Evolutionary conservation across 1,284 basidiomycete species (phyloP), one percentile per base, ranked within the genome.

Genomic region (Melampsora allii-populina): DNA sequence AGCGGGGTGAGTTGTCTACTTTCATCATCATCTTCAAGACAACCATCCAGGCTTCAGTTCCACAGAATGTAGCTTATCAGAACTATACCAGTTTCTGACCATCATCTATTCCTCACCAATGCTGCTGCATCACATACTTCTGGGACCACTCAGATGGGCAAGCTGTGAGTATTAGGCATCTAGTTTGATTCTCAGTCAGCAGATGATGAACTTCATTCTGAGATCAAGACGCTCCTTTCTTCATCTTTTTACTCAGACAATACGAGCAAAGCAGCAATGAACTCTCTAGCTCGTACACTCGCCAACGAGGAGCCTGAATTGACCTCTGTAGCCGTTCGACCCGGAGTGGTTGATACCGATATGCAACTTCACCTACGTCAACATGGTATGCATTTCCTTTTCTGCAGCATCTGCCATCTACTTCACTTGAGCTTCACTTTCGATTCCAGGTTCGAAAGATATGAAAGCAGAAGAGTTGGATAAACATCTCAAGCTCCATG

Each of bases 261-360:
- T 24, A 21, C 69, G n/a, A 73, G 63, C 53, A 73, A 73, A 58
- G 69, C 69, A 12, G 69, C 69, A 19, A 65, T 73, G 53, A 73
- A 73, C 39, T 73, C 69, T n/a, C 39, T 73, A 19, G 63, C 60
- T 45, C 61, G 63, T 56, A 73, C 69, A 19, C 50, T 73, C 21
- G 69, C 69, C 5, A 65, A 53, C 36, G 69, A 73, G 39, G 69
- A 73, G 27, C 63, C 46, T 12, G 53, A 27, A 4, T 45, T 73
- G 31, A 73, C 69, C 7, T 56, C 69, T 36, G 59, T 73, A 24
- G 63, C 69, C 7, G 7, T 73, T 14, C 17, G 63, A 21, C 69
- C 69, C 21, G 69, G 69, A 5, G 63, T 73, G 4, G 69, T 73
- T 17, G 69, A 65, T 33, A 73, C 69, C 5, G 63, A 73, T 63